A percentile compares a stretch with the other conserved stretches of the same genome.
phyloP scores from a whole-genome alignment of 352 stramenopile genomes.

The Blastocystis sp. region DNA sequence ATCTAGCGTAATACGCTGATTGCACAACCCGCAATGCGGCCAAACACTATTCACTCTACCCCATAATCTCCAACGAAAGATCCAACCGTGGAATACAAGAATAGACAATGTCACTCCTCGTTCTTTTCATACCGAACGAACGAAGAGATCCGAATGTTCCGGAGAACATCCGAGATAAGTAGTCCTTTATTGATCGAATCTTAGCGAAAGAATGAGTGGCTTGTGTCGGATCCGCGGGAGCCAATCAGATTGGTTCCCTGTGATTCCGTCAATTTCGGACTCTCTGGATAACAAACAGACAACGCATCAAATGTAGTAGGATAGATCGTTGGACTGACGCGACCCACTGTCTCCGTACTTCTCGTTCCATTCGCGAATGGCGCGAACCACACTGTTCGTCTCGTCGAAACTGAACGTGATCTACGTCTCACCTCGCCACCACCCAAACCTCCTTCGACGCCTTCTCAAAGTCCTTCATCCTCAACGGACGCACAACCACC shows the following conservation, averaged over 20 bases:
- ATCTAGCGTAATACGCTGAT: constrained; percentile 40
- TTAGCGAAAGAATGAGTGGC: constrained; percentile 3
- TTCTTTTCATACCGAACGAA: constrained; percentile 35
- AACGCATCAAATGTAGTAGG: constrained; percentile 38
- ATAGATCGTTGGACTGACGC: constrained; percentile 41
- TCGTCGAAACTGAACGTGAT: constrained; percentile 74
- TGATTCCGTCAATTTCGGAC: not conserved
- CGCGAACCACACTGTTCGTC: constrained; percentile 69
- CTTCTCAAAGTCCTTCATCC: constrained; percentile 60
- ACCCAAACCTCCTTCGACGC: constrained; percentile 59
- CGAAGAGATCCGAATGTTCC: constrained; percentile 50
- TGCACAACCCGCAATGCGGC: constrained; percentile 46
- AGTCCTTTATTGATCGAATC: constrained; percentile 40
- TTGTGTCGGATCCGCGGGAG: not conserved
- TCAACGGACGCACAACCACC: constrained; percentile 58
- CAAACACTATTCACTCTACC: constrained; percentile 35
- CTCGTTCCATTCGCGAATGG: constrained; percentile 78
- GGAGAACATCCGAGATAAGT: constrained; percentile 29
- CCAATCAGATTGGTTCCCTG: not conserved
- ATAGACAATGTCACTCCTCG: constrained; percentile 38
- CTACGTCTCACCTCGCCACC: constrained; percentile 60
- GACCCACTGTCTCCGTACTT: constrained; percentile 72
- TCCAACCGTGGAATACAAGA: constrained; percentile 21
- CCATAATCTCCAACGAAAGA: not conserved
- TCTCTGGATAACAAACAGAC: not conserved